These are phyloP conservation scores for Skeletonema potamos DNA, from an alignment of 108 stramenopile genomes.

Conservation along the genomic window DNA sequence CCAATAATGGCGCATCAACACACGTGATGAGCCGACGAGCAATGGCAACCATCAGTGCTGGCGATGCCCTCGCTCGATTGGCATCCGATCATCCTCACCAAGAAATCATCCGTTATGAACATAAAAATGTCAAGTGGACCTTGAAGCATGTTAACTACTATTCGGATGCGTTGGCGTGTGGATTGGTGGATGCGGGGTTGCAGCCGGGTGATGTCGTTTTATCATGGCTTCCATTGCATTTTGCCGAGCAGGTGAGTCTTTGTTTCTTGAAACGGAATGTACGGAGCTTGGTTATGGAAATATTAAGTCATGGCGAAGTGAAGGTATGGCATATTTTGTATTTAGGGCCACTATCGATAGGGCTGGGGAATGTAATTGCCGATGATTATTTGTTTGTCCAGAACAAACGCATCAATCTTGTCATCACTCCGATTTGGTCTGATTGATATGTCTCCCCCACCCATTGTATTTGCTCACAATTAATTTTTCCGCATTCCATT, in stretches of 20 bases:
- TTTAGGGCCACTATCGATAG: not conserved
- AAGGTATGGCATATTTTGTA: too few species aligned
- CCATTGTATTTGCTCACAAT: not conserved
- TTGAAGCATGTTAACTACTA: constrained; percentile 76
- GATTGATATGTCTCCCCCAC: not conserved
- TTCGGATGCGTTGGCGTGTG: constrained; percentile 79
- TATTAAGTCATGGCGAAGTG: too few species aligned
- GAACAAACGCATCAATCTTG: not conserved
- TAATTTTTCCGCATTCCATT: not conserved
- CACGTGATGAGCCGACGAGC: constrained; percentile 10
- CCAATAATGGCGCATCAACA: constrained; percentile 7
- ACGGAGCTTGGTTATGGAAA: not conserved
- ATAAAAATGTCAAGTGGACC: constrained; percentile 86
- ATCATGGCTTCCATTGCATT: constrained; percentile 76
- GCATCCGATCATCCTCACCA: constrained; percentile 73
- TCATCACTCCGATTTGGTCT: not conserved
- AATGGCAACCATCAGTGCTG: constrained; percentile 49
- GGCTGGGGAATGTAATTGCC: not conserved
- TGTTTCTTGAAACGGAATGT: not conserved
- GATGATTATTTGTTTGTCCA: not conserved
- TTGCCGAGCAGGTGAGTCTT: constrained; percentile 83
- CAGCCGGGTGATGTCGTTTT: constrained; percentile 87
- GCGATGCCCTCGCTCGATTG: constrained; percentile 48
- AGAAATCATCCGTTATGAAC: constrained; percentile 84
- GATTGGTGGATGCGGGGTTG: constrained; percentile 79